Percentiles rank a stretch among this genome's conserved stretches.
These are phyloP conservation scores for Polyporus arcularius DNA, from an alignment of 768 basidiomycete genomes.

Conservation along the genomic window DNA sequence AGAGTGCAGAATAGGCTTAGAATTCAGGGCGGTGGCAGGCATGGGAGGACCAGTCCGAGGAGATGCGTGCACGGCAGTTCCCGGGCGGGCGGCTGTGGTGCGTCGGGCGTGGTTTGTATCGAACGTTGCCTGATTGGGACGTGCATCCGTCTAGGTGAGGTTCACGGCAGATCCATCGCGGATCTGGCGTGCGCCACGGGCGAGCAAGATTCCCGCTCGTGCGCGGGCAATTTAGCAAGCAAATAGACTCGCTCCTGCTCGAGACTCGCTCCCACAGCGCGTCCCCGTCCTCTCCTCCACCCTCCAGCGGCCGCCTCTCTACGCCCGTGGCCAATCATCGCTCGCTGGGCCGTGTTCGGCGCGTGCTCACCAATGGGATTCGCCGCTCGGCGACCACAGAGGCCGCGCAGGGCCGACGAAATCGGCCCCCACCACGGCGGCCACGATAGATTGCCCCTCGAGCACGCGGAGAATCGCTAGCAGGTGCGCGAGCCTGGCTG, in stretches of 20 bases:
- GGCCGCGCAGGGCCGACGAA: background rate
- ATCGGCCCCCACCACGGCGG: background rate
- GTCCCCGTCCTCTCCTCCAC: background rate
- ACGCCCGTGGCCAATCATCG: background rate
- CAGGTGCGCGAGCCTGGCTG: background rate
- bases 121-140: constrained; percentile 7
- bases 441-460: constrained; percentile 8
- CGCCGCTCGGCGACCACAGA: background rate
- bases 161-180: background rate
- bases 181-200: constrained; percentile 5
- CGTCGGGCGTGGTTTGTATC: background rate
- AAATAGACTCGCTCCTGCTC: constrained; percentile 2
- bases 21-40: background rate
- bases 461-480: background rate
- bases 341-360: background rate
- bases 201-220: background rate
- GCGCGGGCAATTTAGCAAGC: constrained; percentile 9
- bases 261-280: background rate
- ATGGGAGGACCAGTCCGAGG: constrained; percentile 9
- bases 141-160: background rate
- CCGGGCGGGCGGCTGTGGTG: background rate
- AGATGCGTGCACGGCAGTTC: background rate
- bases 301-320: background rate
- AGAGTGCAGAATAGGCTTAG: background rate
- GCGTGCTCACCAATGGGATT: background rate